These are phyloP conservation scores for Chrysoporthe austroafricana DNA, from an alignment of 2,329 filamentous ascomycete species.

Conservation along the genomic window DNA sequence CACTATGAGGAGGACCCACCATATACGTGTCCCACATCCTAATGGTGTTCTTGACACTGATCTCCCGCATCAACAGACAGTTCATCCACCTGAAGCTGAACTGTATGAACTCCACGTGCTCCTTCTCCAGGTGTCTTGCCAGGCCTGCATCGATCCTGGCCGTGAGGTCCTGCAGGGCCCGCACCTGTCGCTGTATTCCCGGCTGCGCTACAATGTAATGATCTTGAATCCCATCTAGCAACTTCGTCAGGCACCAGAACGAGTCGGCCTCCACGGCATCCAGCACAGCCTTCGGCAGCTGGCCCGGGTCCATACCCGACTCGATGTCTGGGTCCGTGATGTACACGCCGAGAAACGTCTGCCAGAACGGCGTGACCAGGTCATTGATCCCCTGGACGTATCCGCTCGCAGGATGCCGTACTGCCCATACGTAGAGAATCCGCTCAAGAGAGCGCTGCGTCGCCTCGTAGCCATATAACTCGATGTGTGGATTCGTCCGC, in stretches of 20 bases:
- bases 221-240: conserved; percentile 98
- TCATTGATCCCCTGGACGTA: conserved; percentile 99
- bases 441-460: conserved; percentile 93
- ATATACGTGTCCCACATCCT: conserved; percentile 99
- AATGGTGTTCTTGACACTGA: conserved; percentile 94
- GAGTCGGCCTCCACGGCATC: conserved; percentile 97
- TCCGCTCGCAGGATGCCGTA: conserved; percentile 93
- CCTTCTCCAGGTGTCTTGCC: conserved; percentile 85
- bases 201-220: conserved; percentile 99
- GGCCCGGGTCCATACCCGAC: conserved; percentile 93
- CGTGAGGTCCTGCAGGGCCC: conserved; percentile 85
- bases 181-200: conserved; percentile 92
- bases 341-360: conserved; percentile 93
- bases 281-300: conserved; percentile 85
- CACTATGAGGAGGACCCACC: conserved; percentile 56
- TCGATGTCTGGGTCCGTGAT: conserved; percentile 94
- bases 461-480: conserved; percentile 93
- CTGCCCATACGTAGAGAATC: conserved; percentile 97
- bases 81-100: conserved; percentile 99
- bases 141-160: conserved; percentile 83
- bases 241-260: conserved; percentile 97
- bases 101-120: conserved; percentile 97
- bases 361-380: conserved; percentile 95
- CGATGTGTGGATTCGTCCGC: conserved; percentile 92
- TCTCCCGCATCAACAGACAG: conserved; percentile 95